These are phyloP conservation scores for Aegilops sharonensis DNA, from an alignment of 176 grass and related monocot genomes.

Conservation along the genomic window DNA sequence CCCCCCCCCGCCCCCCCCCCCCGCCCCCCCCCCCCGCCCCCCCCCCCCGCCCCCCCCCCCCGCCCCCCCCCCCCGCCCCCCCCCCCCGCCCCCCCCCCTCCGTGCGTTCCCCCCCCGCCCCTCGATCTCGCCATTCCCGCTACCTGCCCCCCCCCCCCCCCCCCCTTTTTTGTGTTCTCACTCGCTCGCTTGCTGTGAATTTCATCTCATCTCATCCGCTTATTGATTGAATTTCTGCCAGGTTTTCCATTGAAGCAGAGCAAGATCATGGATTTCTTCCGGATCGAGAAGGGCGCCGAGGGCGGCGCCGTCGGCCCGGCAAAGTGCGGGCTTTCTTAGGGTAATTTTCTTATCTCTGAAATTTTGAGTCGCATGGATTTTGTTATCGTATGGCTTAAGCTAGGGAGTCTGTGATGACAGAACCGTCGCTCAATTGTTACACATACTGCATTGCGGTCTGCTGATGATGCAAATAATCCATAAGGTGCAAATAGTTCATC, in stretches of 20 bases:
- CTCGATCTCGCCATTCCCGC: neutral
- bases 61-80: too few species aligned
- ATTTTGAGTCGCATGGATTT: neutral
- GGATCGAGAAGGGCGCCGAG: conserved; percentile 55
- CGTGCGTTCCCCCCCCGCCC: conserved; percentile 22
- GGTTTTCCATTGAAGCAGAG: conserved; percentile 74
- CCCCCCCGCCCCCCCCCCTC: too few species aligned
- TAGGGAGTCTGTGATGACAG: neutral
- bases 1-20: too few species aligned
- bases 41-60: too few species aligned
- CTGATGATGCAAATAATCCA: neutral
- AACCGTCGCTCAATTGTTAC: neutral
- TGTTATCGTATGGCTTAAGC: neutral
- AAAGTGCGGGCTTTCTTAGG: conserved; percentile 54
- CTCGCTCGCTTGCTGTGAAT: neutral
- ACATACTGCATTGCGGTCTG: neutral
- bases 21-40: too few species aligned
- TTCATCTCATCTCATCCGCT: neutral
- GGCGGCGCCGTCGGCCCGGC: neutral
- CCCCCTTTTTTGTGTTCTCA: neutral
- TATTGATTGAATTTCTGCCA: conserved; percentile 12
- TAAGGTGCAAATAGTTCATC: neutral
- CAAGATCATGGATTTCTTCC: conserved; percentile 92
- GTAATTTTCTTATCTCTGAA: conserved; percentile 32
- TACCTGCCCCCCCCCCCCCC: too few species aligned